Base-by-base conservation (phyloP, 805 yeast genomes). In the Wickerhamiella brachini region DNA sequence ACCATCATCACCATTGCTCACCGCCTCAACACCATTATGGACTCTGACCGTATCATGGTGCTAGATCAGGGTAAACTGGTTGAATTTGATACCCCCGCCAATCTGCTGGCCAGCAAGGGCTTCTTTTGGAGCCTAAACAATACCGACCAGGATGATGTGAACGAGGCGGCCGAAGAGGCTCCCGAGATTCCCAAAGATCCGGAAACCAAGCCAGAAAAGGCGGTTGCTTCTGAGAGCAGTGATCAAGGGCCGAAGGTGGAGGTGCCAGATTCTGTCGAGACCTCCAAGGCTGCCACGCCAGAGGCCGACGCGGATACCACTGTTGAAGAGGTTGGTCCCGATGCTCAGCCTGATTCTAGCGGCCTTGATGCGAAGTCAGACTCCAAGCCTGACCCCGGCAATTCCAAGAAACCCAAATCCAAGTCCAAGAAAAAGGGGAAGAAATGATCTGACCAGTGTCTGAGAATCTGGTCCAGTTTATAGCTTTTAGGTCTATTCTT, bases 1-100 rank as follows among this genome's bases (percentile, higher is more conserved):
- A 86, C 95, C 0, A 84, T 86, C 55, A 65, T 85, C 56, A 84
- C 95, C 0, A 86, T 85, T 60, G 95, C 95, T 0, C 95, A 85
- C 63, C 75, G 95, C 58, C 70, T 85, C 48, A 85, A 85, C 57
- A 85, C 95, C 0, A 79, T 85, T 48, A 67, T 85, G 77, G 93
- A 85, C 60, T 80, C 82, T 56, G 95, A 86, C 61, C 74, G 76
- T 54, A 81, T 86, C 21, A 66, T 85, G 51, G 86, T 83, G 1
- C 68, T 86, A 49, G 89, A 83, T 44, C 67, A 71, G 23, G 95
- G 95, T 12, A 70, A 70, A 54, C 75, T 85, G 20, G 75, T 71
- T 47, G 95, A 86, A 65, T 83, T 82, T 65, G 95, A 83, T 54
- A 57, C 80, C 0, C 89, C 90, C 0, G 50, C 51, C 15, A 44